Base-by-base conservation (phyloP, 768 basidiomycete genomes). In the Amanita brunnescens region DNA sequence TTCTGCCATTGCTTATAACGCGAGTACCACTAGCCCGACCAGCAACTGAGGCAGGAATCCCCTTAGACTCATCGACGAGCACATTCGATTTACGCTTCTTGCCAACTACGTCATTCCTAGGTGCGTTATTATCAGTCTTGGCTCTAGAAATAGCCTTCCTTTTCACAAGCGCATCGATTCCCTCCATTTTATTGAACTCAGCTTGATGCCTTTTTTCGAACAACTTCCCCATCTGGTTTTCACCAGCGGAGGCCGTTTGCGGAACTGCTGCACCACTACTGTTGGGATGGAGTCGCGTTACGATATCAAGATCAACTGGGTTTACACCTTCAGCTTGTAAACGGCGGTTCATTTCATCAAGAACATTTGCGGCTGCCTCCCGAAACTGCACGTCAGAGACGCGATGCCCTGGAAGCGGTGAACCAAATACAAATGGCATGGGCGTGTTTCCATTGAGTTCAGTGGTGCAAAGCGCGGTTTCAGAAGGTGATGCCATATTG, bases 291-390 rank as follows among this genome's bases (percentile, higher is more conserved):
- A 74, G 60, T 43, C 65, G 73, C 33, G 66, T 58, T 44, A 85
- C 70, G 24, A 83, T 64, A 35, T 72, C 66, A 18, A 67, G 58
- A 16, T 67, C 70, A 29, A 85, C 68, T 20, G 67, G 67, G 29
- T 77, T 69, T 6, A 80, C 74, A 1, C 83, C 83, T 5, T 77
- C 76, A 6, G 71, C 73, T 2, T 71, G 74, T 8, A 91, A 73
- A 2, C 86, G 79, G 46, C 74, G 71, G 62, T 91, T 90, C 85
- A 92, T 88, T 65, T 92, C 90, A 45, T 83, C 84, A 26, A 91
- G 69, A 24, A 92, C 81, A 18, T 76, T 75, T n/a, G 79, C 73
- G 0, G 87, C 83, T 0, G 83, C 82, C 1, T 70, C 64, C 47
- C 72, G 75, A 67, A 91, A 91, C 46, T 83, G 77, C n/a, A 68